Base-by-base conservation (phyloP, 108 stramenopile species). In the Cyclotella sp. region DNA sequence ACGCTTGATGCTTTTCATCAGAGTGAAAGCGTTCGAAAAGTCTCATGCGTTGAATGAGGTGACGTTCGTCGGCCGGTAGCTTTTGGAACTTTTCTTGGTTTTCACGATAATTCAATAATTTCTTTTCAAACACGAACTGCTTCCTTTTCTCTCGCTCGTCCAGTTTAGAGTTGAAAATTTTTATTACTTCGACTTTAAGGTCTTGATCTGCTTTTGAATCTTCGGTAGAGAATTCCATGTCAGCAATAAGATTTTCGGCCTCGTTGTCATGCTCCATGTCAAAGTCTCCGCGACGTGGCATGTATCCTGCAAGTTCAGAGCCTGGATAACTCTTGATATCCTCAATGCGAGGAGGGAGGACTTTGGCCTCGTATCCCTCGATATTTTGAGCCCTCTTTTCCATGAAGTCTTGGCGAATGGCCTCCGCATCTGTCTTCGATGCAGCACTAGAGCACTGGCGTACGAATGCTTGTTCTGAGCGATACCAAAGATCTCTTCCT, bases 241-340 rank as follows among this genome's bases (percentile, higher is more conserved):
- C 96, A 19, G 94, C 94, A 40, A 98, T 63, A 12, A 91, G 70
- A 52, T 86, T 45, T 80, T 98, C 98, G 14, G 97, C 98, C 52
- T 96, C 97, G 70, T 99, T 97, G 30, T 98, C 96, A 81, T 91
- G 94, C 89, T 99, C 98, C 69, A 93, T 84, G 65, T 99, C 98
- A 78, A 98, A 97, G 61, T 99, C 98, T 18, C 93, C 95, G 43
- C 98, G 94, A 29, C 95, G 90, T 29, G 95, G 95, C 95, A 96
- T 96, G 79, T 89, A 96, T 28, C 95, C 95, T 7, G 90, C 84
- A 16, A 96, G 74, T 52, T 94, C 92, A 11, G 91, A 82, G 11
- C 95, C 95, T 21, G 90, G 90, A 72, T 92, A 70, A 11, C 72
- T 67, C 18, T 66, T 79, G 26, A 89, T 68, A 74, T 94, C 93